Conservation (phyloP, 306 rosid species). For the Citrullus amarus region DNA sequence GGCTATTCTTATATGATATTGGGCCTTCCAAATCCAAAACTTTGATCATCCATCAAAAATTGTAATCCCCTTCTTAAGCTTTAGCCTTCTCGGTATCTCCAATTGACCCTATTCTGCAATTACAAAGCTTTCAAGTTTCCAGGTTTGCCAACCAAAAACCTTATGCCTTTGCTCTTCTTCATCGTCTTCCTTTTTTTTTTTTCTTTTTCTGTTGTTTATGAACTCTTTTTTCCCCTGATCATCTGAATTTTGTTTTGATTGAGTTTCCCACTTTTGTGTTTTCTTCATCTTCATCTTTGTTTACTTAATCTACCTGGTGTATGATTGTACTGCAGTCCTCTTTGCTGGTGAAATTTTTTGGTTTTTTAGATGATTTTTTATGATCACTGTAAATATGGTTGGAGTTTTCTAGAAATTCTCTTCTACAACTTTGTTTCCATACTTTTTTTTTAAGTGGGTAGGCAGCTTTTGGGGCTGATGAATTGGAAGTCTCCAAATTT, state of each 20-base stretch:
- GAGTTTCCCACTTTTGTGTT: neutral
- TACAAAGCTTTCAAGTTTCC: slow-evolving; percentile 29
- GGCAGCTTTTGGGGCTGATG: neutral
- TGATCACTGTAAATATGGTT: neutral
- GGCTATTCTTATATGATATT: neutral
- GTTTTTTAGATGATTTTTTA: neutral
- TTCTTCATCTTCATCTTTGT: neutral
- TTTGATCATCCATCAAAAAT: slow-evolving; percentile 9
- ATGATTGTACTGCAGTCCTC: neutral
- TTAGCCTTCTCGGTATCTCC: slow-evolving; percentile 10
- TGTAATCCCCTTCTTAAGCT: slow-evolving; percentile 6
- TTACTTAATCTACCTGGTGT: neutral
- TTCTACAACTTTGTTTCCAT: neutral
- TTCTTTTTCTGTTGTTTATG: neutral
- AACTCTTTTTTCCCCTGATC: neutral
- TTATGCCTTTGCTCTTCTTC: neutral
- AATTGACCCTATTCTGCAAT: slow-evolving; percentile 7
- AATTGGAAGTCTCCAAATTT: neutral
- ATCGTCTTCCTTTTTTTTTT: neutral
- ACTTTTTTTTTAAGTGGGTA: neutral
- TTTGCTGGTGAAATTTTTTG: neutral
- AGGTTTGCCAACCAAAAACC: neutral
- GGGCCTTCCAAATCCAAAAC: slow-evolving; percentile 6
- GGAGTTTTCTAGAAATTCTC: neutral
- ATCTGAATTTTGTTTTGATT: slow-evolving; percentile 8